Conservation (phyloP, 2,329 filamentous ascomycete species). For the Aspergillus pseudoterreus region DNA sequence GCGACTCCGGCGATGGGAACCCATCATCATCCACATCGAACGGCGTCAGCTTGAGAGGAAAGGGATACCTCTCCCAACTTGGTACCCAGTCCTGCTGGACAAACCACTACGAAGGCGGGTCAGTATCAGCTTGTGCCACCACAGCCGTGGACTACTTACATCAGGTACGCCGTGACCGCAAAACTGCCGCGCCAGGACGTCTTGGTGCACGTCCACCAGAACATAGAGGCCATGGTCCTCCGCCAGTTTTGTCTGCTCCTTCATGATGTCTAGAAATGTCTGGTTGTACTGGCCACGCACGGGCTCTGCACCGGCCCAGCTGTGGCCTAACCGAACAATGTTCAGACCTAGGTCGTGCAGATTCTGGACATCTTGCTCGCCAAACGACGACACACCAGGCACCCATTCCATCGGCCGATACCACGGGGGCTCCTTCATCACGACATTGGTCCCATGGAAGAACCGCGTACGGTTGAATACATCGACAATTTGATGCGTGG, state of each 20-base stretch:
- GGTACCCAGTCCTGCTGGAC: slow-evolving; percentile 9
- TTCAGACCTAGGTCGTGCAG: slow-evolving; percentile 12
- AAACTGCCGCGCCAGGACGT: slow-evolving; percentile 7
- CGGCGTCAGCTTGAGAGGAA: slow-evolving; percentile 8
- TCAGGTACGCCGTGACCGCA: slow-evolving; percentile 11
- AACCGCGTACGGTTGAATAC: slow-evolving; percentile 12
- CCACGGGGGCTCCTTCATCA: slow-evolving; percentile 15
- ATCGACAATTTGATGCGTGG: slow-evolving; percentile 13
- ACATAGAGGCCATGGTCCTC: slow-evolving; percentile 13
- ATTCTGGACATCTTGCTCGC: slow-evolving; percentile 12
- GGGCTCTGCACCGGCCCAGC: slow-evolving; percentile 12
- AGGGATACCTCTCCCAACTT: slow-evolving; percentile 10
- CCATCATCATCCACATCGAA: slow-evolving; percentile 7
- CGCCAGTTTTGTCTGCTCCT: slow-evolving; percentile 11
- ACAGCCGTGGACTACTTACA: slow-evolving; percentile 3
- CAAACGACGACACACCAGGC: slow-evolving; percentile 12
- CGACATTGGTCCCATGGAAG: slow-evolving; percentile 16
- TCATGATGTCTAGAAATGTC: slow-evolving; percentile 14
- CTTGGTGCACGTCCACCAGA: slow-evolving; percentile 13
- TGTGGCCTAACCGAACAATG: slow-evolving; percentile 9
- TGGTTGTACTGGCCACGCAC: slow-evolving; percentile 11
- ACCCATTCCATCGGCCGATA: slow-evolving; percentile 12
- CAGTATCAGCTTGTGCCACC: background rate
- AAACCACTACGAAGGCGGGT: slow-evolving; percentile 9
- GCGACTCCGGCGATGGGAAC: slow-evolving; percentile 8